A percentile compares a stretch with the other conserved stretches of the same genome.
These are phyloP conservation scores for Arthrobotrys entomopaga DNA, from an alignment of 2,329 filamentous ascomycete genomes.

Conservation along the genomic window DNA sequence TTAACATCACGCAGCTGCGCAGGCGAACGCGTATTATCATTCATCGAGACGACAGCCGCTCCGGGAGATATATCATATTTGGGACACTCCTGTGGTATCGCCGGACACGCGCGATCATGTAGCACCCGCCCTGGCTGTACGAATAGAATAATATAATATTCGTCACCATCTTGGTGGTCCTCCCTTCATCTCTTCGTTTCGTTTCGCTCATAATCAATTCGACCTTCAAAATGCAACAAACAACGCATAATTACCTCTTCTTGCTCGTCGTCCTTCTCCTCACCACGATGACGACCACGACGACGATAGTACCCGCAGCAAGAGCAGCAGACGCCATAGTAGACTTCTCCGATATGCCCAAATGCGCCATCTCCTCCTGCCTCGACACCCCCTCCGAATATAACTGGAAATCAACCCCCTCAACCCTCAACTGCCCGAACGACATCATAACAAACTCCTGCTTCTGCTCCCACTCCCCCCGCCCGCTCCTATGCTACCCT, in stretches of 20 bases:
- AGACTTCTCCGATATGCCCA: slow-evolving; percentile 33
- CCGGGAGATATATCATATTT: too few relatives aligned
- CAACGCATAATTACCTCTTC: slow-evolving; percentile 26
- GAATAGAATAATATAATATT: too few relatives aligned
- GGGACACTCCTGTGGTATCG: too few relatives aligned
- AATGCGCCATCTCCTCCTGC: slow-evolving; percentile 20
- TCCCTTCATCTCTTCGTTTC: too few relatives aligned
- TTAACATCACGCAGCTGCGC: too few relatives aligned
- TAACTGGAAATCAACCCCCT: slow-evolving; percentile 10
- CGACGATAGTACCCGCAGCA: background rate
- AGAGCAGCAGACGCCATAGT: slow-evolving; percentile 12
- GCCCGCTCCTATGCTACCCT: slow-evolving; percentile 34
- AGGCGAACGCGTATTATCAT: too few relatives aligned
- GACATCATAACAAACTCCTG: slow-evolving; percentile 16
- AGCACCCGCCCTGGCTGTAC: too few relatives aligned
- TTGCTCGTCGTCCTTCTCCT: background rate
- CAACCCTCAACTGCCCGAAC: slow-evolving; percentile 24
- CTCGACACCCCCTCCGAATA: slow-evolving; percentile 11
- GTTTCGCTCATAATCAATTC: too few relatives aligned
- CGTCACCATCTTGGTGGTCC: too few relatives aligned
- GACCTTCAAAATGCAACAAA: slow-evolving; percentile 40
- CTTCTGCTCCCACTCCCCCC: slow-evolving; percentile 27
- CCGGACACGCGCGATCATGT: too few relatives aligned
- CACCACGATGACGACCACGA: too few relatives aligned
- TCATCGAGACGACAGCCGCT: too few relatives aligned